Conservation (phyloP, 2,329 filamentous ascomycete genomes). For the Aspergillus phoenicis region DNA sequence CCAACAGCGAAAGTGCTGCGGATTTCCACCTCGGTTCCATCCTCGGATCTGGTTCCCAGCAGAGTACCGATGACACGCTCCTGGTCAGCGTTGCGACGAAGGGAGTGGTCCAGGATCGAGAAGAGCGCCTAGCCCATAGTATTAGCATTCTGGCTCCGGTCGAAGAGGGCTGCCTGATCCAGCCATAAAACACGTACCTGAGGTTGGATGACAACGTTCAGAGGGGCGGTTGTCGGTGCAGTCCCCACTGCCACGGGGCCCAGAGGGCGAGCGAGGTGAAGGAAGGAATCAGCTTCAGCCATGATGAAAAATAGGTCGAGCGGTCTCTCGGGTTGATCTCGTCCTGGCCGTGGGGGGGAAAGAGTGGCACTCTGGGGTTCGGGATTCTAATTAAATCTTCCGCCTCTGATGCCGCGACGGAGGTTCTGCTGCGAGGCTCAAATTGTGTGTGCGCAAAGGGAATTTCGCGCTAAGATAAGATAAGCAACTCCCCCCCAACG, state of each 20-base stretch:
- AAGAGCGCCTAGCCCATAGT: slow-evolving; percentile 57
- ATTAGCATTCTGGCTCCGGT: slow-evolving; percentile 19
- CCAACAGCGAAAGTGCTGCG: slow-evolving; percentile 96
- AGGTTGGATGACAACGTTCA: slow-evolving; percentile 92
- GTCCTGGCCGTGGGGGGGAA: slow-evolving; percentile 29
- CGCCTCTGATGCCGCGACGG: slow-evolving; percentile 26
- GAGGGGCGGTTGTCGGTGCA: slow-evolving; percentile 83
- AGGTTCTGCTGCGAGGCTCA: slow-evolving; percentile 34
- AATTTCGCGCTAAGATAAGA: slow-evolving; percentile 55
- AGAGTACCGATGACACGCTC: slow-evolving; percentile 96
- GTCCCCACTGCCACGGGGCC: slow-evolving; percentile 78
- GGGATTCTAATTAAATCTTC: slow-evolving; percentile 33
- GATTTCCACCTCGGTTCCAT: slow-evolving; percentile 95
- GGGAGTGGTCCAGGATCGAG: slow-evolving; percentile 81
- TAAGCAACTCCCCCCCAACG: slow-evolving; percentile 31
- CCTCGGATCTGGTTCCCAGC: slow-evolving; percentile 88
- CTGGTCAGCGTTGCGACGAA: slow-evolving; percentile 87
- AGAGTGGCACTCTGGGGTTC: slow-evolving; percentile 27
- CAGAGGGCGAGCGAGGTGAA: slow-evolving; percentile 90
- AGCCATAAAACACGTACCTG: slow-evolving; percentile 64
- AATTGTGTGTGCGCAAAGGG: slow-evolving; percentile 46
- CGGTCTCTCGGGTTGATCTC: slow-evolving; percentile 26
- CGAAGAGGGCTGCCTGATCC: neutral
- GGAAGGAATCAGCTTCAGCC: slow-evolving; percentile 82
- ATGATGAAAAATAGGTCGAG: slow-evolving; percentile 59